Base-by-base conservation (phyloP, 2,329 filamentous ascomycete genomes). In the Claviceps purpurea region DNA sequence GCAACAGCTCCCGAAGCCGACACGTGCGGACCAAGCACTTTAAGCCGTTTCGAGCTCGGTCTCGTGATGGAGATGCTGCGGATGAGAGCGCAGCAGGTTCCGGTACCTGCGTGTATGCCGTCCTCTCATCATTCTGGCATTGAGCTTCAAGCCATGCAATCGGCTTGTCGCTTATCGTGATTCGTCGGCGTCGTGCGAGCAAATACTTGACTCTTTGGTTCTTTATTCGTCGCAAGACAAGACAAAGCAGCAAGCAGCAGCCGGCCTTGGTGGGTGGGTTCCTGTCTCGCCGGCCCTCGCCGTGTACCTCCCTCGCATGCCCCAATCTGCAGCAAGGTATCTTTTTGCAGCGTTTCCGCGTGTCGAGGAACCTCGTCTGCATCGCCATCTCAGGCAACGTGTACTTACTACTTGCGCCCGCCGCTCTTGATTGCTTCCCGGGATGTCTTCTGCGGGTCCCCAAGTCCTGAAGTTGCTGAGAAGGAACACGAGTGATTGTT, bases 291-390 rank as follows among this genome's bases (percentile, higher is more conserved):
- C 10, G 30, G 30, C 30, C 30, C 30, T 26, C 11, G 16, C 41
- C 47, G 37, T 41, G 53, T 55, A 55, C 41, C 42, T 39, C 42
- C 8, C n/a, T 49, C 22, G 18, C 48, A 26, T 18, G 44, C 44
- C 50, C 50, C 53, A 48, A 50, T 45, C 48, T 39, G 34, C 16
- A 20, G 30, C 24, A 22, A 53, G 53, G 56, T 58, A 53, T 47
- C 52, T 42, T 50, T 55, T 50, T 14, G 56, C 56, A 7, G 39
- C 7, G 48, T 18, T 7, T 11, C 16, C 20, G 13, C 53, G 24
- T 1, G 26, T n/a, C 14, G 11, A 18, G 53, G 40, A 39, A 58
- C 56, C 52, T 57, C 37, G 50, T 43, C 54, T 37, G 24, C 45
- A 50, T 52, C 43, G 41, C 49, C 51, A 49, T 40, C 49, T 45